phyloP scores from a whole-genome alignment of 306 rosid species.

The Vigna radiata region DNA sequence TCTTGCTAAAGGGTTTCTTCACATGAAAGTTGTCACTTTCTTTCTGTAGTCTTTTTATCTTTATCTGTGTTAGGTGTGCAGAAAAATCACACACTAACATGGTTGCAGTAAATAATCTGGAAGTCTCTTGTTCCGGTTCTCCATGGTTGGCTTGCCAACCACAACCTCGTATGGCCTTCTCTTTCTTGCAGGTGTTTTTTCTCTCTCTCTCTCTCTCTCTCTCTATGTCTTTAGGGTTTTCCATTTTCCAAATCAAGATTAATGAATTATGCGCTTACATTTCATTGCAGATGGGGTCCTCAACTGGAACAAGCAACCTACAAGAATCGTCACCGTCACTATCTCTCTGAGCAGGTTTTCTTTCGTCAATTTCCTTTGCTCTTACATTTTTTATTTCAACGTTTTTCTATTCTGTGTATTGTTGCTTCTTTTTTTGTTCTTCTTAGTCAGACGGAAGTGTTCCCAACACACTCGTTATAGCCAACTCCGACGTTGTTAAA shows the following conservation, averaged over 20 bases:
- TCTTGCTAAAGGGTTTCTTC: not conserved
- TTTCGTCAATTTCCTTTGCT: not conserved
- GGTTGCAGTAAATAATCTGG: not conserved
- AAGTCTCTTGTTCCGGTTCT: too few species aligned
- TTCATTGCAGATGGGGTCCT: slow-evolving; percentile 79
- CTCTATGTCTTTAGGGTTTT: not conserved
- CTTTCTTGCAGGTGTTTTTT: slow-evolving; percentile 86
- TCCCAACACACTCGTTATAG: slow-evolving; percentile 91
- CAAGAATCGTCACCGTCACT: too few species aligned
- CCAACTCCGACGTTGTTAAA: slow-evolving; percentile 85
- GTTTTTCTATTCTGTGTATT: too few species aligned
- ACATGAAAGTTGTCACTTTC: slow-evolving; percentile 27
- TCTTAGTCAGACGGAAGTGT: slow-evolving; percentile 88
- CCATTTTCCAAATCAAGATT: not conserved
- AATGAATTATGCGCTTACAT: not conserved
- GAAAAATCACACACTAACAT: not conserved
- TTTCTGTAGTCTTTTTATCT: not conserved
- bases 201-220: not conserved
- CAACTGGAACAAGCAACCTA: slow-evolving; percentile 72
- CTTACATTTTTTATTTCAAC: too few species aligned
- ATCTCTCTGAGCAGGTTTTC: slow-evolving; percentile 82
- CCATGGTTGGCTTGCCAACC: slow-evolving; percentile 97
- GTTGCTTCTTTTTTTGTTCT: not conserved
- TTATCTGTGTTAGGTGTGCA: not conserved
- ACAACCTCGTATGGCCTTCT: slow-evolving; percentile 98